These are phyloP conservation scores for Fusarium brachygibbosum DNA, from an alignment of 2,329 filamentous ascomycete species.

Conservation along the genomic window DNA sequence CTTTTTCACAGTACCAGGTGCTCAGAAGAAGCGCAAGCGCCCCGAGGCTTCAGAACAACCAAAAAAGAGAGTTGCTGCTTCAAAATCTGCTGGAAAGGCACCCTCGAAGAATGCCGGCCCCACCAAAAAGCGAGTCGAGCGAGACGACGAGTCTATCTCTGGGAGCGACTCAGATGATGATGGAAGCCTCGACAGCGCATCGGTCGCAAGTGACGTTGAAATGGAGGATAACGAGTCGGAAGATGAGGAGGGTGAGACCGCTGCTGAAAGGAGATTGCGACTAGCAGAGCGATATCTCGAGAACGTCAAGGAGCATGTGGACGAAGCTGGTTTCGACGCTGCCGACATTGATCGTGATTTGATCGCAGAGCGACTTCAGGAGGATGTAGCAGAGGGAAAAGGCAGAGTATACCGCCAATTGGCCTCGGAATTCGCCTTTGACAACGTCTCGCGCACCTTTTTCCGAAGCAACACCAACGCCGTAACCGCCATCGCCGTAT, in stretches of 20 bases:
- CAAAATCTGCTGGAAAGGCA: conserved; percentile 60
- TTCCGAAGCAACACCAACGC: conserved; percentile 84
- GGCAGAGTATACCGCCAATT: conserved; percentile 89
- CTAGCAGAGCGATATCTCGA: conserved; percentile 94
- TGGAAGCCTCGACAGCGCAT: conserved; percentile 58
- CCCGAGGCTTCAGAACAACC: conserved; percentile 65
- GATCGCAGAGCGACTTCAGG: conserved; percentile 89
- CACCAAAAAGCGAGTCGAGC: conserved; percentile 63
- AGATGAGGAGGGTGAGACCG: conserved; percentile 88
- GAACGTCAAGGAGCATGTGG: conserved; percentile 86
- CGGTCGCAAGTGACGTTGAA: conserved; percentile 63
- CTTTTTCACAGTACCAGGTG: conserved; percentile 91
- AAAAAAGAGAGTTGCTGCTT: conserved; percentile 70
- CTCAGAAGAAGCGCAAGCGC: conserved; percentile 92
- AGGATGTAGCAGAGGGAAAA: conserved; percentile 93
- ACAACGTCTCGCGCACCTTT: conserved; percentile 74
- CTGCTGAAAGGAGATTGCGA: conserved; percentile 85
- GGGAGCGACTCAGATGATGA: conserved; percentile 83
- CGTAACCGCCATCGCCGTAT: conserved; percentile 84
- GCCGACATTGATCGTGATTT: conserved; percentile 93
- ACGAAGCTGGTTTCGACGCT: conserved; percentile 89
- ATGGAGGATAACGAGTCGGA: conserved; percentile 67
- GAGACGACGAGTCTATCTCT: conserved; percentile 81
- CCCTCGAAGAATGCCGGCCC: conserved; percentile 57
- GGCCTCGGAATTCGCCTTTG: conserved; percentile 78